Evolutionary conservation across 1,284 basidiomycete species (phyloP), one percentile per base, ranked within the genome.

Genomic region (Trametes hirsuta): DNA sequence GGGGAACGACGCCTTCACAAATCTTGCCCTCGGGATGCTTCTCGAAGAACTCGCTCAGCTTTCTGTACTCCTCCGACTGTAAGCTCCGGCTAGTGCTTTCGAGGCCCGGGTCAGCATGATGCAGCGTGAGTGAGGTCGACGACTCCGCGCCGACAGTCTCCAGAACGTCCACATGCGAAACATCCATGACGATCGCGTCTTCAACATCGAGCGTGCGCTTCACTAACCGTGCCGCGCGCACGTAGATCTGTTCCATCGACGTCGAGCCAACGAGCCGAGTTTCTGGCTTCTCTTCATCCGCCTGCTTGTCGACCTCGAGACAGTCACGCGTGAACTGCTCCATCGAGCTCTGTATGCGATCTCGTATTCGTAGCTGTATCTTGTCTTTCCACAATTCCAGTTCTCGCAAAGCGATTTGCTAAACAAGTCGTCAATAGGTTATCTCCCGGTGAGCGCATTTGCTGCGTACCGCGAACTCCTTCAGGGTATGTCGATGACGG

Each of bases 341-440:
- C 93, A 97, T 97, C 82, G 95, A 96, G 52, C 79, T 92, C 72
- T 98, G 95, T 56, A 98, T 97, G 49, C 90, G 86, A 70, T 97
- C 95, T 40, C 95, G 85, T 65, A 95, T 91, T 34, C 93, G 85
- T 40, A 98, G 79, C 76, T 97, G 95, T 58, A 95, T 95, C 81
- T 95, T 95, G 74, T 98, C 95, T 62, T 91, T 81, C 93, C 94
- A 95, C 2, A 98, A 77, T 74, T 97, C 95, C 86, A 98, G 88
- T 76, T 98, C 95, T 46, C 95, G 86, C 90, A 97, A 94, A n/a
- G 91, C 89, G 55, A 98, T 89, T 5, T 92, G 90, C 81, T 85
- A 61, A 36, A 21, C n/a, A 11, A 0, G 25, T 44, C 2, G 35
- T 25, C 0, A 24, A 14, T 12, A 8, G 4, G 3, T 6, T 12